Conservation (phyloP, 129 eudicot genomes). For the Chrysanthemum seticuspe region DNA sequence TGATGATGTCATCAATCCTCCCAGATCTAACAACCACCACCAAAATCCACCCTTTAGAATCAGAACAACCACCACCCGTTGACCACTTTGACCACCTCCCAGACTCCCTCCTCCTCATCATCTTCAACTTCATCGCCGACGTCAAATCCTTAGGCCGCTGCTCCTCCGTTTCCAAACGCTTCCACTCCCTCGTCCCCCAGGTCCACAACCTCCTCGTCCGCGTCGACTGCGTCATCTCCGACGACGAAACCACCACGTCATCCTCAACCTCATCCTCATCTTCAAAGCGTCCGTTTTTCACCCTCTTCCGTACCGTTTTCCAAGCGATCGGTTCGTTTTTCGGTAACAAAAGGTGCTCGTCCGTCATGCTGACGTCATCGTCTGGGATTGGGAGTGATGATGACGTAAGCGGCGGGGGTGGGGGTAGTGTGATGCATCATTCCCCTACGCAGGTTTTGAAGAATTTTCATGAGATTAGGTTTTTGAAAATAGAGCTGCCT, state of each 20-base stretch:
- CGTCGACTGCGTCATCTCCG: slow-evolving; percentile 92
- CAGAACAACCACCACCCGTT: slow-evolving; percentile 30
- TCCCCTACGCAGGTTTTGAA: slow-evolving; percentile 87
- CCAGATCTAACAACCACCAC: slow-evolving; percentile 49
- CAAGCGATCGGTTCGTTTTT: slow-evolving; percentile 65
- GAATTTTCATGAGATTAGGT: slow-evolving; percentile 63
- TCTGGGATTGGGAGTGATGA: slow-evolving; percentile 30
- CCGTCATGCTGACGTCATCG: slow-evolving; percentile 29
- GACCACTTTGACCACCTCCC: slow-evolving; percentile 69
- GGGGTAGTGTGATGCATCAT: slow-evolving; percentile 74
- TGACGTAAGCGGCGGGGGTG: slow-evolving; percentile 42
- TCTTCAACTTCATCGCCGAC: slow-evolving; percentile 87
- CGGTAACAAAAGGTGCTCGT: slow-evolving; percentile 31
- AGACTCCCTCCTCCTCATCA: slow-evolving; percentile 57
- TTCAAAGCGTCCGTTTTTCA: slow-evolving; percentile 32
- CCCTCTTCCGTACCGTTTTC: slow-evolving; percentile 43
- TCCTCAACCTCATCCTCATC: slow-evolving; percentile 22
- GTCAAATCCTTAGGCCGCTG: slow-evolving; percentile 85
- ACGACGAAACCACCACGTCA: slow-evolving; percentile 57
- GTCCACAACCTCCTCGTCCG: slow-evolving; percentile 83
- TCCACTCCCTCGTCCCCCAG: slow-evolving; percentile 72
- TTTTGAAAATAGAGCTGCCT: slow-evolving; percentile 67
- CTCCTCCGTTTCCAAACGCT: slow-evolving; percentile 62
- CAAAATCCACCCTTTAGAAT: slow-evolving; percentile 38
- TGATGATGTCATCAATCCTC: slow-evolving; percentile 32